These are phyloP conservation scores for Coniochaeta sp. DNA, from an alignment of 2,329 filamentous ascomycete species.

Conservation along the genomic window DNA sequence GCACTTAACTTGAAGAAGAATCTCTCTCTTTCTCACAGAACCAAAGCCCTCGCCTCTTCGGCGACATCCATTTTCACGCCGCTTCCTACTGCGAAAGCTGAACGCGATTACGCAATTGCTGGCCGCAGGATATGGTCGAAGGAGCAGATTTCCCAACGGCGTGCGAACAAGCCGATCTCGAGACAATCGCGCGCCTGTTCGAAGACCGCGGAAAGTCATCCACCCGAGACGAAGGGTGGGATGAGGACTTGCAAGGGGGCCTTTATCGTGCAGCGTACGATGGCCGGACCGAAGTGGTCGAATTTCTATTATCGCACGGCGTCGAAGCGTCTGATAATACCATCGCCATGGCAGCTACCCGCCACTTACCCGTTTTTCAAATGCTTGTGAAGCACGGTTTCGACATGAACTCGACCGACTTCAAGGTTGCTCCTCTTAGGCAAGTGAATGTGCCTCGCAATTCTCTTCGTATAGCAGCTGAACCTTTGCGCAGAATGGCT, in stretches of 20 bases:
- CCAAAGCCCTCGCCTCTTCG: not conserved
- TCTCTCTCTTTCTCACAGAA: not conserved
- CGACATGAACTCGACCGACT: slow-evolving; percentile 3
- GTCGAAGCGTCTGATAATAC: slow-evolving; percentile 1
- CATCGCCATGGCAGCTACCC: not conserved
- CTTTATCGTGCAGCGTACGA: slow-evolving; percentile 1
- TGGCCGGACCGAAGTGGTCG: slow-evolving; percentile 1
- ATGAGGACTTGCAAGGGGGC: not conserved
- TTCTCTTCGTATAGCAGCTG: slow-evolving; percentile 1
- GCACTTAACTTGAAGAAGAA: not conserved
- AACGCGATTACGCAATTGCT: not conserved
- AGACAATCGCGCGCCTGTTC: slow-evolving; percentile 1
- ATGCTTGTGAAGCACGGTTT: slow-evolving; percentile 1
- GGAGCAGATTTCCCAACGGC: slow-evolving; percentile 1
- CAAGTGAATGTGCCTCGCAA: not conserved
- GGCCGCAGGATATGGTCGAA: not conserved
- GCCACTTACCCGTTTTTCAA: not conserved
- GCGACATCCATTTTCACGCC: not conserved
- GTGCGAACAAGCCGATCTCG: not conserved
- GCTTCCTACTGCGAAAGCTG: not conserved
- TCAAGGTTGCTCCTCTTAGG: not conserved
- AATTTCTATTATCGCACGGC: slow-evolving; percentile 2
- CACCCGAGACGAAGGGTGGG: not conserved
- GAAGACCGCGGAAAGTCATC: not conserved
- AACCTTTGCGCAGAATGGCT: not conserved